Evolutionary conservation across 106 monocot species (phyloP).

Genomic region (Acorus gramineus): DNA sequence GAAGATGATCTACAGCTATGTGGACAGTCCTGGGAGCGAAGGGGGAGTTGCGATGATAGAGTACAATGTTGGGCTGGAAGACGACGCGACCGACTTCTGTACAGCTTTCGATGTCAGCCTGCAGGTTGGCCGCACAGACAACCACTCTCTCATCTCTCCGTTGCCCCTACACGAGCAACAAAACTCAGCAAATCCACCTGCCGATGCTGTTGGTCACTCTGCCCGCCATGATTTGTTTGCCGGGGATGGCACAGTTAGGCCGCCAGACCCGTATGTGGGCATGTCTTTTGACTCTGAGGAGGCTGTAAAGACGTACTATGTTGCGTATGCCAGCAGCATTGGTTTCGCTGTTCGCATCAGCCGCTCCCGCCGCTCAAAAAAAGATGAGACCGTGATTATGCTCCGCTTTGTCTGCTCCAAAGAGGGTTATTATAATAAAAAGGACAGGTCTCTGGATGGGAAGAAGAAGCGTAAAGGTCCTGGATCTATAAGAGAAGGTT

Average conservation of each 20-base stretch:
- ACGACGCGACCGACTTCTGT: conserved; percentile 70
- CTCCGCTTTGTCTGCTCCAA: conserved; percentile 66
- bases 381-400: conserved; percentile 66
- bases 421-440: conserved; percentile 63
- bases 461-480: conserved; percentile 66
- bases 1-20: too few relatives aligned
- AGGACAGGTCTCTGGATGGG: conserved; percentile 31
- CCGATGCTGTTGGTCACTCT: conserved; percentile 26
- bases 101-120: conserved; percentile 50
- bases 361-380: conserved; percentile 56
- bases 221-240: conserved; percentile 42
- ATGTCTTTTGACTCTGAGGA: conserved; percentile 77
- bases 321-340: conserved; percentile 60
- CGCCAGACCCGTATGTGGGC: conserved; percentile 47
- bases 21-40: too few relatives aligned
- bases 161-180: conserved; percentile 16
- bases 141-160: not conserved
- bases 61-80: conserved; percentile 43
- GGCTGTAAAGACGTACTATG: conserved; percentile 72
- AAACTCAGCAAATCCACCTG: too few relatives aligned
- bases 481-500: conserved; percentile 66
- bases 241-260: conserved; percentile 34
- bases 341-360: conserved; percentile 68
- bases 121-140: conserved; percentile 16
- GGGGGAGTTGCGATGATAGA: conserved; percentile 34